Base-by-base conservation (phyloP, 805 yeast genomes). In the Wickerhamiella alocasiicola region DNA sequence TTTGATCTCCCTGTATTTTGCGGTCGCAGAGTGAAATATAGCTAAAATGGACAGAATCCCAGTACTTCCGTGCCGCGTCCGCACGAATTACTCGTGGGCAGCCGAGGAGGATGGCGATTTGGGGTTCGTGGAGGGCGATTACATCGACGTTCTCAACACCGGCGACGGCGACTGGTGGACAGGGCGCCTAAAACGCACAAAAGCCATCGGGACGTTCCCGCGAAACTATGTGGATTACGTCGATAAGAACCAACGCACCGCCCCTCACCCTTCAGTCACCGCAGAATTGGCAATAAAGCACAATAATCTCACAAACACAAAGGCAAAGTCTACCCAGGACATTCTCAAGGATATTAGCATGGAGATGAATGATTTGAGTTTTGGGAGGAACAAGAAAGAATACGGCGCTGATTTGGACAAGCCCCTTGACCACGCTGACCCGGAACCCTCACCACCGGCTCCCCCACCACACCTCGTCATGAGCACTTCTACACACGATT, bases 91-190 rank as follows among this genome's bases (percentile, higher is more conserved):
- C 55, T 83, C 95, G 18, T 87, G 95, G 95, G 78, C 95, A 16
- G 97, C 95, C 12, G 85, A 84, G 53, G 75, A 81, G 52, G 81
- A 77, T 42, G 80, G 81, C 34, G 96, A 91, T 55, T 66, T 91
- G 31, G 97, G 97, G 1, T 91, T 91, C 56, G 70, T 87, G 16
- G 97, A 91, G 61, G 94, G 93, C 38, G 97, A 91, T 55, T 64
- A 82, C 38, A 82, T 91, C 50, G 94, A 84, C 47, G 94, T 91
- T 4, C 71, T 76, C 39, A 68, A 75, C 44, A 63, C 74, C 9
- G 82, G 88, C 3, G 94, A 91, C 55, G 95, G 94, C 15, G 77
- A 77, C 52, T 84, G 94, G 93, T 85, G 88, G 80, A 81, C 75
- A 52, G 98, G 98, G 2, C 66, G 70, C 46, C 68, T 88, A 42